phyloP scores from a whole-genome alignment of 495 filamentous ascomycete species.

The Penicillium fimorum region DNA sequence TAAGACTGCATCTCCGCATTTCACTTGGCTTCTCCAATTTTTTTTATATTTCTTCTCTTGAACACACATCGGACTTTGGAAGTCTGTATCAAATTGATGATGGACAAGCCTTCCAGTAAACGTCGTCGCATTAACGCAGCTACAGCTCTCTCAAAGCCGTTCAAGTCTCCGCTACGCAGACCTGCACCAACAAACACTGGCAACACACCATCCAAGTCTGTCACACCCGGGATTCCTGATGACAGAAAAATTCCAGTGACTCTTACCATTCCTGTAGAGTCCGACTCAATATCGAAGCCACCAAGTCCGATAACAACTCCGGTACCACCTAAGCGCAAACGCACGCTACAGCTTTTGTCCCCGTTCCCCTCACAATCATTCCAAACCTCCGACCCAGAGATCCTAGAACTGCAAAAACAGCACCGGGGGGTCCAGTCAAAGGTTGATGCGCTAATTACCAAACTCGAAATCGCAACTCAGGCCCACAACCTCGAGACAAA shows the following conservation, averaged over 20 bases:
- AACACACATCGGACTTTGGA: background rate
- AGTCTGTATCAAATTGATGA: conserved; percentile 5
- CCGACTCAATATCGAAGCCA: background rate
- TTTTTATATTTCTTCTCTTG: background rate
- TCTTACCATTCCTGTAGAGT: background rate
- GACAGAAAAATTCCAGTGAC: background rate
- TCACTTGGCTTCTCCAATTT: background rate
- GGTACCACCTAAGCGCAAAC: conserved; percentile 1
- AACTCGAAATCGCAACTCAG: conserved; percentile 51
- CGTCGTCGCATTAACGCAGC: conserved; percentile 55
- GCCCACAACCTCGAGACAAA: conserved; percentile 43
- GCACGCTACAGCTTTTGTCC: background rate
- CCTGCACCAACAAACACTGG: conserved; percentile 17
- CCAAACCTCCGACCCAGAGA: conserved; percentile 19
- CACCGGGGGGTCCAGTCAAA: conserved; percentile 35
- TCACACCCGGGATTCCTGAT: background rate
- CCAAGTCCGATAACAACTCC: background rate
- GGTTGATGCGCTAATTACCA: conserved; percentile 32
- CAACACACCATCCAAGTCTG: conserved; percentile 7
- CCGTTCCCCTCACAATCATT: conserved; percentile 7
- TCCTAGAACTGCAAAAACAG: conserved; percentile 33
- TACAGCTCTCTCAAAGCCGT: conserved; percentile 59
- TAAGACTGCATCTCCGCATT: conserved; percentile 16
- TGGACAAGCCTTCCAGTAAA: conserved; percentile 41
- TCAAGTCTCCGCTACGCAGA: conserved; percentile 62